Evolutionary conservation across 2,329 filamentous ascomycete genomes (phyloP), one percentile per base, ranked within the genome.

Genomic region (Septoria petroselini): DNA sequence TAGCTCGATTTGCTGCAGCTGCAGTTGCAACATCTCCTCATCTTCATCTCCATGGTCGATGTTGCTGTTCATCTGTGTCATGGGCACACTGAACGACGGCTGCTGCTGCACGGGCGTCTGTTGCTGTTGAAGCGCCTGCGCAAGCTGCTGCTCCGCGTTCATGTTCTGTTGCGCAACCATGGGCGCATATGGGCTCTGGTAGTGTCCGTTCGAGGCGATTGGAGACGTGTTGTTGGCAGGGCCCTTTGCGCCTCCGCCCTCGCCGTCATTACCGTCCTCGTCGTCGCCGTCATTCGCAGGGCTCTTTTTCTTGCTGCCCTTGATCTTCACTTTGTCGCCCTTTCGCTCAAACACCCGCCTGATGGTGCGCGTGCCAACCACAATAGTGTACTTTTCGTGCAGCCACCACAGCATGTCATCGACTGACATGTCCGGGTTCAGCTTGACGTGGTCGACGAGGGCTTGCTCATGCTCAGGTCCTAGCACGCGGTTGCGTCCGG

Each of bases 351-450:
- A 68, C 17, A 68, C 66, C n/a, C 66, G 60, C 1, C 66, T 60
- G 30, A 69, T 67, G 9, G 66, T 69, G 18, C 66, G 58, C 23
- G 66, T 68, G 41, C 65, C 66, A 31, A 68, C 66, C 15, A 68
- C 66, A 23, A 69, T 65, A 55, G 66, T 60, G 51, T 68, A 63
- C 1, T 57, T 62, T 34, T 69, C 65, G 58, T 68, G 67, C 7
- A 69, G 54, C 65, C 66, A 69, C 66, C 66, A 69, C 8, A 68
- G 58, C 65, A 69, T 69, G 48, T 69, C 66, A 42, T 69, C 66
- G 39, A 68, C 65, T 8, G 63, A 64, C 58, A 67, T 58, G 27
- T 66, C 63, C 41, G 64, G 65, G 40, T 67, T 65, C 33, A 61
- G 55, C 29, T 63, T 63, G 18, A 66, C 63, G 60, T 67, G 61